These are phyloP conservation scores for Populus alba DNA, from an alignment of 345 rosid genomes.

Conservation along the genomic window DNA sequence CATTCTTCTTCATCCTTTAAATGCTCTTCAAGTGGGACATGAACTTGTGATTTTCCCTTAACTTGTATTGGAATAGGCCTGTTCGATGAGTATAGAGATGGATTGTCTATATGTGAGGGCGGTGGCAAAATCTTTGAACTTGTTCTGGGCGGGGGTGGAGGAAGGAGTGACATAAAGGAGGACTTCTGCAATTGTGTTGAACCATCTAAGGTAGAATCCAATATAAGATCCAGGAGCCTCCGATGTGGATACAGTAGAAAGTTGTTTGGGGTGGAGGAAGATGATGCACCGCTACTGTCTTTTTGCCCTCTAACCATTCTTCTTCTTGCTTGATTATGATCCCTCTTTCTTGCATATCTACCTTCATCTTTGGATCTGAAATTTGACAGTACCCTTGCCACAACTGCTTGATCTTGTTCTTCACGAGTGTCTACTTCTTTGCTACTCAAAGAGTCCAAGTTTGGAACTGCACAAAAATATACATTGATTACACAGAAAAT, in stretches of 20 bases:
- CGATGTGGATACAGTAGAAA: conserved; percentile 33
- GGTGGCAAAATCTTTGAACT: conserved; percentile 45
- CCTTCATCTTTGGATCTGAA: conserved; percentile 46
- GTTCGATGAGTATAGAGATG: conserved; percentile 2
- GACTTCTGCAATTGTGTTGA: conserved; percentile 34
- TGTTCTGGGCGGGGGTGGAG: conserved; percentile 50
- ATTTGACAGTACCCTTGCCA: conserved; percentile 53
- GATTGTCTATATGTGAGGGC: conserved; percentile 3
- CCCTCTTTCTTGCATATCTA: conserved; percentile 40
- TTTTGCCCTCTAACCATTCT: conserved; percentile 32
- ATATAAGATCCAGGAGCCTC: conserved; percentile 45
- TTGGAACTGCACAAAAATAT: conserved; percentile 41
- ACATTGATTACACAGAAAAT: neutral
- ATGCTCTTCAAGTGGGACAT: conserved; percentile 16
- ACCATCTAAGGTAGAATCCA: conserved; percentile 35
- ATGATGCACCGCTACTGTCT: conserved; percentile 17
- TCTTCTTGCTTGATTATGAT: conserved; percentile 50
- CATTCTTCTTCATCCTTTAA: conserved; percentile 36
- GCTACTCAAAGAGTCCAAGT: conserved; percentile 33
- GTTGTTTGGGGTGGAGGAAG: conserved; percentile 23
- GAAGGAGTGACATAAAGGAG: conserved; percentile 49
- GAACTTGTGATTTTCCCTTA: conserved; percentile 25
- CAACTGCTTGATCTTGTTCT: conserved; percentile 52
- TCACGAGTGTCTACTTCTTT: conserved; percentile 37
- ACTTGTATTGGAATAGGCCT: conserved; percentile 14